These are phyloP conservation scores for Neospora caninum DNA, from an alignment of 169 alveolate genomes.

Conservation along the genomic window DNA sequence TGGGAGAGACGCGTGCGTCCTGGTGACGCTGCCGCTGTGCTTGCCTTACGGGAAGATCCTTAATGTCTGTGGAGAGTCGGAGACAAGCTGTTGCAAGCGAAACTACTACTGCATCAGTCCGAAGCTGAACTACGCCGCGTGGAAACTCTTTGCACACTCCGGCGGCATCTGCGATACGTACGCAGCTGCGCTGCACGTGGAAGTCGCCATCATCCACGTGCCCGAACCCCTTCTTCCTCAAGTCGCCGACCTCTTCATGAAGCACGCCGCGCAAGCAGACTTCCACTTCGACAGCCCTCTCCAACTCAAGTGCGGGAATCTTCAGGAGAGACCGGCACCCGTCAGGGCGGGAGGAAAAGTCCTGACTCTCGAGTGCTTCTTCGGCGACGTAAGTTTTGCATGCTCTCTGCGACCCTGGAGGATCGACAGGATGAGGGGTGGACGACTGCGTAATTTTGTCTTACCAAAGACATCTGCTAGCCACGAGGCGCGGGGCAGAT, in stretches of 20 bases:
- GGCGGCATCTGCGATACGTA: constrained; percentile 21
- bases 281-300: constrained; percentile 24
- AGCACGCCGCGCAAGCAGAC: background rate
- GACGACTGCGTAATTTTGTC: background rate
- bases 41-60: constrained; percentile 26
- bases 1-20: constrained; percentile 19
- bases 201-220: background rate
- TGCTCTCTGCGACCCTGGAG: background rate
- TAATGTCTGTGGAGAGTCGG: constrained; percentile 6
- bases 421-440: background rate
- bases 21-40: constrained; percentile 1
- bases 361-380: constrained; percentile 4
- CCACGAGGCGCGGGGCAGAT: no score
- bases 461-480: no score
- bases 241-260: background rate
- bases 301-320: background rate
- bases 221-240: constrained; percentile 24
- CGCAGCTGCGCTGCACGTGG: constrained; percentile 24
- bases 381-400: background rate
- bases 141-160: constrained; percentile 6
- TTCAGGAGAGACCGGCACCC: background rate
- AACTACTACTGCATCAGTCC: constrained; percentile 25
- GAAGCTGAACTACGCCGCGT: background rate
- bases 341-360: constrained; percentile 13
- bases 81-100: background rate